These are phyloP conservation scores for Tolypocladium amazonense DNA, from an alignment of 2,329 filamentous ascomycete genomes.

Conservation along the genomic window DNA sequence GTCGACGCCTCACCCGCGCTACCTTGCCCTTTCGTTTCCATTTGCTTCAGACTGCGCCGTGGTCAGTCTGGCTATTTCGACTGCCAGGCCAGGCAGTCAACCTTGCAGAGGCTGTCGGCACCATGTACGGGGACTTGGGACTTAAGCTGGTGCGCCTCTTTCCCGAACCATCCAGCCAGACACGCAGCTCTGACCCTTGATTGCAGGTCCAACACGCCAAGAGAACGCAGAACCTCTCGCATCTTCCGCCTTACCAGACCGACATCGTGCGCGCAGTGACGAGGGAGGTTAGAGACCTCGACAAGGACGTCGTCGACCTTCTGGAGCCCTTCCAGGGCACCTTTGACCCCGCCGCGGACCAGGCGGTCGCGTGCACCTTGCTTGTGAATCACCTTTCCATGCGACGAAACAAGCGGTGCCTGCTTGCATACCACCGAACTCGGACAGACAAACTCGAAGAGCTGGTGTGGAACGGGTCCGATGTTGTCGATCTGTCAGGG, in stretches of 20 bases:
- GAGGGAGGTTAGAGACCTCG: slow-evolving; percentile 85
- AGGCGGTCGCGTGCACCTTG: slow-evolving; percentile 75
- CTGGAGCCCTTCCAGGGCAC: slow-evolving; percentile 74
- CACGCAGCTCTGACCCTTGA: neutral
- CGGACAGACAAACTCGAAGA: slow-evolving; percentile 87
- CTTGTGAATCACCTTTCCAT: slow-evolving; percentile 92
- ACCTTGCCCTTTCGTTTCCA: neutral
- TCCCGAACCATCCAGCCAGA: neutral
- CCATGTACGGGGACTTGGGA: slow-evolving; percentile 80
- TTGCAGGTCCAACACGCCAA: slow-evolving; percentile 86
- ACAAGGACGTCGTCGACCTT: slow-evolving; percentile 71
- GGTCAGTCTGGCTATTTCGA: neutral
- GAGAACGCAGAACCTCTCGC: slow-evolving; percentile 74
- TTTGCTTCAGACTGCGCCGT: neutral
- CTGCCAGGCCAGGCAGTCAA: neutral
- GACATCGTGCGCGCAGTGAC: slow-evolving; percentile 82
- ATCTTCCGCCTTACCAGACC: slow-evolving; percentile 85
- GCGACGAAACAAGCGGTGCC: slow-evolving; percentile 89
- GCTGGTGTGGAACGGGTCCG: slow-evolving; percentile 82
- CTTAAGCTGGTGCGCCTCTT: slow-evolving; percentile 62
- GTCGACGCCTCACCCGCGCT: neutral
- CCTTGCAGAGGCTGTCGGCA: neutral
- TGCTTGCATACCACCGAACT: slow-evolving; percentile 87
- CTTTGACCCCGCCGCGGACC: slow-evolving; percentile 76
- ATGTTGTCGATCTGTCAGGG: slow-evolving; percentile 62